Conservation (phyloP, 495 filamentous ascomycete genomes). For the Oidiodendron maius region DNA sequence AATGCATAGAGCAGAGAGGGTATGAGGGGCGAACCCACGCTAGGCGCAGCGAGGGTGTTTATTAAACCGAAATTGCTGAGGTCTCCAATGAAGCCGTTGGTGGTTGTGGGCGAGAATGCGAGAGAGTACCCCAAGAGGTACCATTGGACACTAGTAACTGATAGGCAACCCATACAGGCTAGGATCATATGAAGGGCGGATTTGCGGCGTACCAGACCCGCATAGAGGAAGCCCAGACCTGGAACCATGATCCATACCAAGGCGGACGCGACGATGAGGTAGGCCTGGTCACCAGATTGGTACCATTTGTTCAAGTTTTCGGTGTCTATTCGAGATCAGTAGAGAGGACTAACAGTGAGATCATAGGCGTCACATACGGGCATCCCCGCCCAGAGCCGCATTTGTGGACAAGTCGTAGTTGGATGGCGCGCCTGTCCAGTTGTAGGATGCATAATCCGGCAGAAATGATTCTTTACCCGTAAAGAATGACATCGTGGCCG, state of each 20-base stretch:
- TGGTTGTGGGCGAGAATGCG: constrained; percentile 81
- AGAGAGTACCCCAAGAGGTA: constrained; percentile 99
- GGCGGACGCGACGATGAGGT: constrained; percentile 83
- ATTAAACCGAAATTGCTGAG: constrained; percentile 80
- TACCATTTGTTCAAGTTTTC: too few species aligned
- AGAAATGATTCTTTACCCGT: too few species aligned
- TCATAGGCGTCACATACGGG: too few species aligned
- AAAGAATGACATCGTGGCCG: too few species aligned
- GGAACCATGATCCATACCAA: constrained; percentile 97
- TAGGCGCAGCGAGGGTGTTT: constrained; percentile 70
- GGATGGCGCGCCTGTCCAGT: too few species aligned
- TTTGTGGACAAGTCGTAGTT: too few species aligned
- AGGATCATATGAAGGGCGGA: constrained; percentile 93
- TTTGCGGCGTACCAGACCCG: constrained; percentile 90
- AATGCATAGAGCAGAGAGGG: constrained; percentile 89
- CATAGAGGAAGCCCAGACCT: constrained; percentile 98
- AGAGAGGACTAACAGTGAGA: too few species aligned
- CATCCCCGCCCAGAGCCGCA: too few species aligned
- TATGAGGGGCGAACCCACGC: constrained; percentile 67
- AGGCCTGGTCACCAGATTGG: constrained; percentile 89
- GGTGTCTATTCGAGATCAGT: too few species aligned
- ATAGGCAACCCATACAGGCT: constrained; percentile 87
- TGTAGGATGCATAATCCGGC: too few species aligned
- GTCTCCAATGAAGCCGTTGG: constrained; percentile 71
- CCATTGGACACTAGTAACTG: constrained; percentile 96